Conservation (phyloP, 495 filamentous ascomycete species). For the Aspergillus hancockii region DNA sequence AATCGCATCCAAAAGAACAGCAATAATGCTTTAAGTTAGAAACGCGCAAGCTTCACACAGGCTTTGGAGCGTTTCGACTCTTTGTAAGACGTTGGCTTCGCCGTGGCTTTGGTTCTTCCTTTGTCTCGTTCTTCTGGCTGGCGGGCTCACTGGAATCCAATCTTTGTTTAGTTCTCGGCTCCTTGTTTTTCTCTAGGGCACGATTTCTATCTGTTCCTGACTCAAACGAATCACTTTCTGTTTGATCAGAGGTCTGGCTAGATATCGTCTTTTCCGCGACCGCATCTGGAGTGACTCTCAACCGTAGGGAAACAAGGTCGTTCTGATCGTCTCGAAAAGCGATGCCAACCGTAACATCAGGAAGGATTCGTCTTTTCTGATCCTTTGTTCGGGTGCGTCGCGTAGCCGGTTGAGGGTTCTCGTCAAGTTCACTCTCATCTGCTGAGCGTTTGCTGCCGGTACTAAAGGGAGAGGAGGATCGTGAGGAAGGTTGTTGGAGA, state of each 20-base stretch:
- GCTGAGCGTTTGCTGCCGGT: slow-evolving; percentile 52
- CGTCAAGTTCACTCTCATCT: slow-evolving; percentile 45
- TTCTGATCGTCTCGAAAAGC: slow-evolving; percentile 46
- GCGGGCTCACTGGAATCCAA: slow-evolving; percentile 13
- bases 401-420: slow-evolving; percentile 30
- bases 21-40: not conserved
- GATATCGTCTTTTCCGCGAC: slow-evolving; percentile 14
- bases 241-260: slow-evolving; percentile 5
- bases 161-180: slow-evolving; percentile 11
- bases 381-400: slow-evolving; percentile 35
- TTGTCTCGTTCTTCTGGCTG: slow-evolving; percentile 20
- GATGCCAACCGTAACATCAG: slow-evolving; percentile 50
- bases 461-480: slow-evolving; percentile 48
- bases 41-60: slow-evolving; percentile 2
- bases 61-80: slow-evolving; percentile 18
- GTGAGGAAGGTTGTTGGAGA: slow-evolving; percentile 38
- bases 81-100: slow-evolving; percentile 25
- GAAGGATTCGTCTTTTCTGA: slow-evolving; percentile 40
- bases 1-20: slow-evolving; percentile 2
- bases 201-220: slow-evolving; percentile 9
- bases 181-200: slow-evolving; percentile 11
- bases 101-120: slow-evolving; percentile 19
- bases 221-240: slow-evolving; percentile 15
- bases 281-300: slow-evolving; percentile 38
- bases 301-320: slow-evolving; percentile 46